A percentile compares a stretch with the other conserved stretches of the same genome.
Conservation (phyloP, 169 alveolate species). For the Plasmodium inui region DNA sequence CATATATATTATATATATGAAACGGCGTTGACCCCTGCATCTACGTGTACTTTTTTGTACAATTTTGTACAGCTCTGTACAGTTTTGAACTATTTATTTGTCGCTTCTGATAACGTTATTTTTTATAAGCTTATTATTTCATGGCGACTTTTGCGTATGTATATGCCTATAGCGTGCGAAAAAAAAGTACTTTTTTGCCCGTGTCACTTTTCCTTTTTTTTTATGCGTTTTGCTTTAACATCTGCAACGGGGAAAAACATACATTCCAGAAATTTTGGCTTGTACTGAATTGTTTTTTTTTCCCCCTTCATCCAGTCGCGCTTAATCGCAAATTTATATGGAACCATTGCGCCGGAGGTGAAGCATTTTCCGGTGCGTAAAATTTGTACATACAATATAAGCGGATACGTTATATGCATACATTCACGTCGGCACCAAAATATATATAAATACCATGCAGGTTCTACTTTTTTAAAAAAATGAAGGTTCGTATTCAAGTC, state of each 20-base stretch:
- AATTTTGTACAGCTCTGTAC: background rate
- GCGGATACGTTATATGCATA: background rate
- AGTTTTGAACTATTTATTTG: background rate
- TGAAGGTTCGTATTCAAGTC: background rate
- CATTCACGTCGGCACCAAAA: background rate
- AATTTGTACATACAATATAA: background rate
- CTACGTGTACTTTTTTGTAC: background rate
- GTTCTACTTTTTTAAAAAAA: background rate
- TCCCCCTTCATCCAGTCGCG: background rate
- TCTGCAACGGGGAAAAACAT: background rate
- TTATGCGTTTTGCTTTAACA: background rate
- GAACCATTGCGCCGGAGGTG: background rate
- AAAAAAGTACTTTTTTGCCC: background rate
- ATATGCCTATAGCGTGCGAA: slow-evolving; percentile 3
- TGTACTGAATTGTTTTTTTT: background rate
- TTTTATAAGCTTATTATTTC: background rate
- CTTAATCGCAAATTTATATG: background rate
- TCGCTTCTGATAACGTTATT: background rate
- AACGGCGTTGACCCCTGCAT: background rate
- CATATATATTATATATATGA: background rate
- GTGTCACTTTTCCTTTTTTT: background rate
- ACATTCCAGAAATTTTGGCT: background rate
- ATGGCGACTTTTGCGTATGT: background rate
- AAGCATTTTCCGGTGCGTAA: background rate
- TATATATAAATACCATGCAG: background rate